Base-by-base conservation (phyloP, 768 basidiomycete genomes). In the Phaeotremella fagi region DNA sequence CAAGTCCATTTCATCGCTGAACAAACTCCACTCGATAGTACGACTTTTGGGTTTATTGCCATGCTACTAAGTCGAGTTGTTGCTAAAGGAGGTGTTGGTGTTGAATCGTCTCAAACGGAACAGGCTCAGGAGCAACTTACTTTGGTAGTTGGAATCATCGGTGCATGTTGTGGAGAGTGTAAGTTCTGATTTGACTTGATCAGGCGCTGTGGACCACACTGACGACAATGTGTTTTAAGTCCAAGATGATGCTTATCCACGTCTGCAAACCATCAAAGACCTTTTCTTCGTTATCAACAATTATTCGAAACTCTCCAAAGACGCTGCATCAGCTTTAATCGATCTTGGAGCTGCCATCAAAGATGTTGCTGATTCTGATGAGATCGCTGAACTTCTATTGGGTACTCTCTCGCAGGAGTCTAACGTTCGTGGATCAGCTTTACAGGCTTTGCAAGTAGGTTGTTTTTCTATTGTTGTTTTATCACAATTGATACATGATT, bases 371-470 rank as follows among this genome's bases (percentile, higher is more conserved):
- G 80, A 82, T 1, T 61, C 68, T 12, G 80, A 78, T 16, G 94
- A 99, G 68, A 78, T 83, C 2, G 63, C 74, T 1, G 80, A 83
- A 16, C 76, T 98, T 36, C 76, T 97, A 22, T 75, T 71, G 9
- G 89, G 90, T 2, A 86, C 84, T 0, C 78, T 97, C 6, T 75
- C 81, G n/a, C 88, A 90, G 63, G 94, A 97, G 64, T 84, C 84
- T 0, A 86, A 89, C 64, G 88, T 87, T 1, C 81, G 94, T 15
- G 87, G 86, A 64, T 85, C 90, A 7, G 90, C 88, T 65, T 76
- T 98, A n/a, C 90, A 92, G 64, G 80, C 91, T 0, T 78, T 98
- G 2, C 89, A 91, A 80, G 91, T 90, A 43, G 23, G 77, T 9
- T 15, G 22, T 4, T 26, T 14, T 37, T 48, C 22, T n/a, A n/a